Evolutionary conservation across 768 basidiomycete species (phyloP).

Genomic region (Pleurotus djamor): DNA sequence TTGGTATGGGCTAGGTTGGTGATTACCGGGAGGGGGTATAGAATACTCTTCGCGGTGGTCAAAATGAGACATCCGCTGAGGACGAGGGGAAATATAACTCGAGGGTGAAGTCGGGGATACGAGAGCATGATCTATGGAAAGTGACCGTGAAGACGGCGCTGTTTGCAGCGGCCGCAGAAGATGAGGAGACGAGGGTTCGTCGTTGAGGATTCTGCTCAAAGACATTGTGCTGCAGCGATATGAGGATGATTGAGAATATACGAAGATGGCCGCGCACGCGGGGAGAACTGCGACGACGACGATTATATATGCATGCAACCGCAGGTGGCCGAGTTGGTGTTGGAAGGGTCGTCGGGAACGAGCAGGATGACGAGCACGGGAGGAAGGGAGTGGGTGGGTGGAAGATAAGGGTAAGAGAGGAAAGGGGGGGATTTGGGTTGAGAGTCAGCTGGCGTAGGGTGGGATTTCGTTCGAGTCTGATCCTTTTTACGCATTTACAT

Average conservation of each 20-base stretch:
- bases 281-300: background rate
- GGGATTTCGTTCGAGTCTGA: slow-evolving; percentile 23
- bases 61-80: slow-evolving; percentile 12
- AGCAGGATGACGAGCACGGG: slow-evolving; percentile 8
- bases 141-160: slow-evolving; percentile 9
- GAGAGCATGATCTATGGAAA: slow-evolving; percentile 1
- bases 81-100: slow-evolving; percentile 20
- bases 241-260: background rate
- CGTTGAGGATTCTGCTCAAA: slow-evolving; percentile 77
- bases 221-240: slow-evolving; percentile 48
- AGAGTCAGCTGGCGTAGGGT: slow-evolving; percentile 16
- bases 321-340: background rate
- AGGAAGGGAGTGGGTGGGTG: background rate
- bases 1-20: slow-evolving; percentile 36
- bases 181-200: slow-evolving; percentile 50
- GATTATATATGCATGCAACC: background rate
- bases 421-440: slow-evolving; percentile 17
- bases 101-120: slow-evolving; percentile 16
- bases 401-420: slow-evolving; percentile 14
- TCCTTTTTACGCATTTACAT: slow-evolving; percentile 30
- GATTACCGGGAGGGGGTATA: slow-evolving; percentile 25
- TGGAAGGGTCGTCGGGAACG: slow-evolving; percentile 1
- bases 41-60: slow-evolving; percentile 16
- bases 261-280: background rate
- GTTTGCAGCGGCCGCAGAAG: slow-evolving; percentile 17